These are phyloP conservation scores for Citrullus amarus DNA, from an alignment of 306 rosid species.

Conservation along the genomic window DNA sequence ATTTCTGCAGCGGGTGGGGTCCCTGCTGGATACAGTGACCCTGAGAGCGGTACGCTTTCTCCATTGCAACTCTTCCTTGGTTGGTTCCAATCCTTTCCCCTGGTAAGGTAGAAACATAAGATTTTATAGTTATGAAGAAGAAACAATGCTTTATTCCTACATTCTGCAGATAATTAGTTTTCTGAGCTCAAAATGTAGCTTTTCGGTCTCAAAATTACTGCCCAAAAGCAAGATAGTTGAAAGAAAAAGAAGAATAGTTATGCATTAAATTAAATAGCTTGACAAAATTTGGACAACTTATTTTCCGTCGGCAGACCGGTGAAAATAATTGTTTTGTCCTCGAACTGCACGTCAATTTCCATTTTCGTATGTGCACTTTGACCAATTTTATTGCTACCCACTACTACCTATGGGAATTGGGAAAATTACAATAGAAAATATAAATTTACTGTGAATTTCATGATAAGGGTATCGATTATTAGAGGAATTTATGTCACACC, in stretches of 20 bases:
- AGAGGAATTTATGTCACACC: background rate
- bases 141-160: background rate
- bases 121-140: background rate
- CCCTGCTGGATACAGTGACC: slow-evolving; percentile 10
- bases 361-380: background rate
- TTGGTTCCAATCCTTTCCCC: slow-evolving; percentile 15
- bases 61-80: slow-evolving; percentile 2
- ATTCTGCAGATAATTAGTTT: background rate
- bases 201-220: background rate
- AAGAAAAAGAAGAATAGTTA: background rate
- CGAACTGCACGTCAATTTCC: background rate
- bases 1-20: background rate
- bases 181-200: background rate
- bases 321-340: background rate
- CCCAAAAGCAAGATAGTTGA: background rate
- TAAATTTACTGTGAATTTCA: background rate
- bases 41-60: slow-evolving; percentile 3
- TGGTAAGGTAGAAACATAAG: background rate
- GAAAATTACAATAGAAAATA: background rate
- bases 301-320: background rate
- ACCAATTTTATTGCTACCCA: background rate
- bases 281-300: background rate
- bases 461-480: background rate
- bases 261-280: background rate
- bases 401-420: background rate